Base-by-base conservation (phyloP, 306 rosid genomes). In the Urtica urens region DNA sequence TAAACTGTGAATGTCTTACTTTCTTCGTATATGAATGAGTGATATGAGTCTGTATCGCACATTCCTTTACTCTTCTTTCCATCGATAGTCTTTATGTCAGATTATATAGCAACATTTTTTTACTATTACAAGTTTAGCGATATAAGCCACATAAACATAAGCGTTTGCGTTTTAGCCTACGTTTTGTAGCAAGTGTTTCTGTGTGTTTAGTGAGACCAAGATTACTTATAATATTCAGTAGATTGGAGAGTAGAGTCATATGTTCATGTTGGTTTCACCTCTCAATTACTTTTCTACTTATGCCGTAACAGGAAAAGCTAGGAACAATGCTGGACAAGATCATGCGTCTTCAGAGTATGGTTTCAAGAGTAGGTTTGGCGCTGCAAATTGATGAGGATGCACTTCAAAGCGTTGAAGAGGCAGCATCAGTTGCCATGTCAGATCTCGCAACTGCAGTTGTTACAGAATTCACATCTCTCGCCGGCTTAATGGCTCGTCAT, bases 251-350 rank as follows among this genome's bases (percentile, higher is more conserved):
- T 2, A 20, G 5, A 19, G 49, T 44, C 11, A 44, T 4, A 27
- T 25, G 38, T 0, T 6, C 3, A 49, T 46, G 33, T 18, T 54
- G 45, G 50, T 62, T 30, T 51, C 49, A 37, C 52, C 23, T 43
- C 42, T 67, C 7, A 59, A 64, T 19, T 47, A 4, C 46, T 27
- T 26, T 72, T 56, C 65, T 51, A 45, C 43, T 53, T 49, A 57
- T 45, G 70, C 38, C 61, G 67, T 41, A 60, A 72, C 64, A 83
- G 97, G 97, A 88, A 55, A 88, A 81, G 70, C 76, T 88, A 33
- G 97, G 97, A 53, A 81, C 97, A 57, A 78, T 88, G 90, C 71
- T 88, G 67, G 97, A 88, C 78, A 88, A 88, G 79, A 70, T 81
- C 78, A 75, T 56, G 41, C 90, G 95, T 23, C 44, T 88, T 24